These are phyloP conservation scores for Phytophthora pistaciae DNA, from an alignment of 352 stramenopile genomes.

Conservation along the genomic window DNA sequence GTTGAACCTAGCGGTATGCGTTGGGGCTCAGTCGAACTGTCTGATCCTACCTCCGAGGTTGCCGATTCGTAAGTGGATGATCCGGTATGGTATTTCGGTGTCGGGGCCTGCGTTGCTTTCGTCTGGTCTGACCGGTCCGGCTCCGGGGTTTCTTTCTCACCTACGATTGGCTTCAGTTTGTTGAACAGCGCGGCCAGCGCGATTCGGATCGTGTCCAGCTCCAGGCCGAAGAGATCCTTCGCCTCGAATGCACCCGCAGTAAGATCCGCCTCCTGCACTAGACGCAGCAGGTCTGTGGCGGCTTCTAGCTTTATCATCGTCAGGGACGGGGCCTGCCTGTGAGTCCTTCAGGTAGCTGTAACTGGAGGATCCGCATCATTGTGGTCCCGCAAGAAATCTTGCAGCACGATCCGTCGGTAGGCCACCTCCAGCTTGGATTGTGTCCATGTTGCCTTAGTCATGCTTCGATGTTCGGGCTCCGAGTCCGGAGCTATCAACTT, in stretches of 20 bases:
- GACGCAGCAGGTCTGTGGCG: not conserved
- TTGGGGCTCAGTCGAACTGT: too few relatives aligned
- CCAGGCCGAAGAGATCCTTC: not conserved
- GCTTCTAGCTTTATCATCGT: not conserved
- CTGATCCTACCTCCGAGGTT: too few relatives aligned
- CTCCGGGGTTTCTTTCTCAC: too few relatives aligned
- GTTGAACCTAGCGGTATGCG: too few relatives aligned
- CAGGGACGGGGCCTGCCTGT: not conserved
- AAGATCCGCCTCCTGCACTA: not conserved
- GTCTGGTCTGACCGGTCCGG: too few relatives aligned
- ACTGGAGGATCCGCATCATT: not conserved
- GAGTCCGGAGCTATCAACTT: conserved; percentile 2
- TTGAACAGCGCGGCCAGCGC: not conserved
- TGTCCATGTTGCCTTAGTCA: not conserved
- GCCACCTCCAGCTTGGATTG: not conserved
- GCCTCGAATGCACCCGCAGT: not conserved
- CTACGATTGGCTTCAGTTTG: too few relatives aligned
- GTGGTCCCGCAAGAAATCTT: not conserved
- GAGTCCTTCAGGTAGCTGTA: not conserved
- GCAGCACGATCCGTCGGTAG: not conserved
- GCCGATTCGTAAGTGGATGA: too few relatives aligned
- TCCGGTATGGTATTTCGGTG: too few relatives aligned
- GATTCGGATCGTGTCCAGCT: not conserved
- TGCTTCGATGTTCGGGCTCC: not conserved
- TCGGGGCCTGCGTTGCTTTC: too few relatives aligned